These are phyloP conservation scores for Lojkania enalia DNA, from an alignment of 2,329 filamentous ascomycete genomes.

Conservation along the genomic window DNA sequence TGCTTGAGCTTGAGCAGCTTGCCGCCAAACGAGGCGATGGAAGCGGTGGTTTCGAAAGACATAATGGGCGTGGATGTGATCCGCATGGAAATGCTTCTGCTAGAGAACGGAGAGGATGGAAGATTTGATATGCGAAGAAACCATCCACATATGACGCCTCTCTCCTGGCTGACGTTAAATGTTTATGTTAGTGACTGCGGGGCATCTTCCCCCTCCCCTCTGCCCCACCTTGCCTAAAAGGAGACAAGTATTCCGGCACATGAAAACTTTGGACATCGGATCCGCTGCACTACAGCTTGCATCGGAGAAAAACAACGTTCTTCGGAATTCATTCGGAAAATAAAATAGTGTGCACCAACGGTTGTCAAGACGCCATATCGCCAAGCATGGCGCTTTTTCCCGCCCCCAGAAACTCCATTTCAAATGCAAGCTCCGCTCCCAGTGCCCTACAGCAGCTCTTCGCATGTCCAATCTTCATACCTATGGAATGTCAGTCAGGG, in stretches of 20 bases:
- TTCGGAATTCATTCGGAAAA: constrained; percentile 42
- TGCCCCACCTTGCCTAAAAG: constrained; percentile 35
- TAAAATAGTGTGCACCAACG: constrained; percentile 24
- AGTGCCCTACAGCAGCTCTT: constrained; percentile 71
- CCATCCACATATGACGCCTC: constrained; percentile 13
- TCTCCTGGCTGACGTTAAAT: constrained; percentile 35
- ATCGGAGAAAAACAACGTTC: constrained; percentile 22
- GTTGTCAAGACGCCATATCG: constrained; percentile 37
- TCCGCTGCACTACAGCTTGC: constrained; percentile 31
- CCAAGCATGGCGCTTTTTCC: constrained; percentile 36
- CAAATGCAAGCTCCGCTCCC: constrained; percentile 31
- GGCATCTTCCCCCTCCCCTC: constrained; percentile 28
- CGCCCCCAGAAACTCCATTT: constrained; percentile 37
- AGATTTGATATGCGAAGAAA: constrained; percentile 7
- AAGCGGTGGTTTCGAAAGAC: constrained; percentile 86
- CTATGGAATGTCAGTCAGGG: too few relatives aligned
- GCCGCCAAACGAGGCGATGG: constrained; percentile 89
- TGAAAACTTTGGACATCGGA: constrained; percentile 23
- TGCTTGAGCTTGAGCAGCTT: constrained; percentile 94
- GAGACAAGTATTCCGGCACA: constrained; percentile 28
- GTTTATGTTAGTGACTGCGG: constrained; percentile 31
- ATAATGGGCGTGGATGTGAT: constrained; percentile 28
- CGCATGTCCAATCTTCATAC: constrained; percentile 99
- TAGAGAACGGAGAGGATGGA: constrained; percentile 13
- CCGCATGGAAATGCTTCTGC: not conserved